Evolutionary conservation across 495 filamentous ascomycete species (phyloP), one percentile per base, ranked within the genome.

Genomic region (Xylaria nigripes): DNA sequence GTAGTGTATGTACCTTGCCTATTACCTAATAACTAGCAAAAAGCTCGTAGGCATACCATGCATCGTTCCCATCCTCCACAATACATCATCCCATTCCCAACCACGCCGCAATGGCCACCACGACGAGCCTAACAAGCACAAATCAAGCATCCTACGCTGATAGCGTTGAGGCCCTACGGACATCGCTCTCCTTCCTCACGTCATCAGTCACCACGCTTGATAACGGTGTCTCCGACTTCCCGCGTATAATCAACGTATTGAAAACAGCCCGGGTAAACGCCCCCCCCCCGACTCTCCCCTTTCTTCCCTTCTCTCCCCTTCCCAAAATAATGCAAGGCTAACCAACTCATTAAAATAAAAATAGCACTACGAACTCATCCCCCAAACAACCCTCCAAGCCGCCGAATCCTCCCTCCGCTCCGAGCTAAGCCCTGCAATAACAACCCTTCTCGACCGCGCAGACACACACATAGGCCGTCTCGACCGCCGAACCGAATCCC

Each of bases 341-440:
- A 50, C 54, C 43, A 1, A 8, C n/a, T 23, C 30, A 6, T 21
- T 19, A 30, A 15, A 19, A 7, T 18, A 27, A 29, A 32, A 50
- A 56, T 48, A 76, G 68, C 74, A 77, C 65, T 77, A 77, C 71
- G 75, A 77, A 53, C 65, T 77, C 0, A 76, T 77, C 59, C 75
- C 75, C 7, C 73, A 76, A 50, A 68, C 71, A 3, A 74, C 73
- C 42, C 70, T 77, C 52, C 70, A 71, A 38, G 63, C 66, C 5
- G 75, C 75, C 56, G 75, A 77, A 36, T 49, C 72, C 51, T 76
- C 75, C 6, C 68, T 77, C 12, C 73, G 72, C 57, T 72, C 76
- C 55, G 75, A 77, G 56, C 76, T 77, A 48, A 68, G 69, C 9
- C 75, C 75, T 21, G 73, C 73, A 12, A 72, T 75, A 25, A 56